Evolutionary conservation across 2,329 filamentous ascomycete species (phyloP).

Genomic region (Arthrobotrys sinensis): DNA sequence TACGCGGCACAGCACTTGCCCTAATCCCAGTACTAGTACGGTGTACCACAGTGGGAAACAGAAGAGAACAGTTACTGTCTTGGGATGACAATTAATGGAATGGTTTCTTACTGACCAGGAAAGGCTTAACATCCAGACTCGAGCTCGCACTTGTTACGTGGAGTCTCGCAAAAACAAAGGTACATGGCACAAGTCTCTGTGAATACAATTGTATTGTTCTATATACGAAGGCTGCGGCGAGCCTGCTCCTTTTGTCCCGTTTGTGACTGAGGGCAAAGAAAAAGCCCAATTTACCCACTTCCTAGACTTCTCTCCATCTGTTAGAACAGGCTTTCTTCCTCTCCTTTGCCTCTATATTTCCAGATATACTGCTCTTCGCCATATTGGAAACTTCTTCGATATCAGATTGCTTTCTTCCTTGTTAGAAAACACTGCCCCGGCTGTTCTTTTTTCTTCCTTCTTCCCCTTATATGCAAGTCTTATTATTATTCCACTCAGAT

Average conservation of each 20-base stretch:
- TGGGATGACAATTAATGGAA: constrained; percentile 44
- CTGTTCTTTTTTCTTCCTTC: constrained; percentile 15
- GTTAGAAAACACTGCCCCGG: constrained; percentile 44
- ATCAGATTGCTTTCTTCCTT: constrained; percentile 30
- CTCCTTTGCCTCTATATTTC: constrained; percentile 27
- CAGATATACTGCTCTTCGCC: constrained; percentile 35
- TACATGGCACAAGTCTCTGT: constrained; percentile 50
- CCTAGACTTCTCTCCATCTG: constrained; percentile 27
- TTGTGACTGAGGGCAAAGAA: constrained; percentile 43
- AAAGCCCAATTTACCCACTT: constrained; percentile 48
- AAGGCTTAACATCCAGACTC: constrained; percentile 38
- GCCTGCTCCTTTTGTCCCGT: constrained; percentile 30
- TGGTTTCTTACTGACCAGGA: constrained; percentile 32
- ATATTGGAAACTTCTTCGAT: constrained; percentile 23
- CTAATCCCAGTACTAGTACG: constrained; percentile 29
- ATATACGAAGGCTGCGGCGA: constrained; percentile 56
- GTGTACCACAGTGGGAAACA: constrained; percentile 52
- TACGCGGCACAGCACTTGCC: constrained; percentile 57
- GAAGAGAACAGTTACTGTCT: constrained; percentile 49
- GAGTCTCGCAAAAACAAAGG: constrained; percentile 50
- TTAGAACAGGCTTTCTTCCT: constrained; percentile 24
- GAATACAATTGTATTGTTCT: constrained; percentile 56
- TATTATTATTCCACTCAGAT: constrained; percentile 44
- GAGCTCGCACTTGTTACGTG: constrained; percentile 43
- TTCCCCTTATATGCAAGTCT: constrained; percentile 40